A percentile compares a stretch with the other conserved stretches of the same genome.
These are phyloP conservation scores for Microbotryum intermedium DNA, from an alignment of 1,284 basidiomycete species.

Conservation along the genomic window DNA sequence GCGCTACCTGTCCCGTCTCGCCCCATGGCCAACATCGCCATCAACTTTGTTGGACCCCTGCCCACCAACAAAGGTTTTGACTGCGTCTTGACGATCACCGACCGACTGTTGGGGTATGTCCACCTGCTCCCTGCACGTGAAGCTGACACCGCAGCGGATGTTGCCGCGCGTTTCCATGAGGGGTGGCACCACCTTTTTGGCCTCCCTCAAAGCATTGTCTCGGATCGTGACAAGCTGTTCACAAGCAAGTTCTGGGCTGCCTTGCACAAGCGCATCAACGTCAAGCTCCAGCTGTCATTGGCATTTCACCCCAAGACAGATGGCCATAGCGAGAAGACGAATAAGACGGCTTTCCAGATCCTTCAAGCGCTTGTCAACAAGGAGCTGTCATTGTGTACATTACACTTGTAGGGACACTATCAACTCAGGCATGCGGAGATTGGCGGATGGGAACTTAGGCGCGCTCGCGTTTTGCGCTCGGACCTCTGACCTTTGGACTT, in stretches of 20 bases:
- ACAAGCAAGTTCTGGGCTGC: slow-evolving; percentile 31
- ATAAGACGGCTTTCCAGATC: slow-evolving; percentile 11
- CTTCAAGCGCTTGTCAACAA: too few species aligned
- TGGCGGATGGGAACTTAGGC: too few species aligned
- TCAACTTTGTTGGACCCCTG: slow-evolving; percentile 39
- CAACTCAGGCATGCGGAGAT: too few species aligned
- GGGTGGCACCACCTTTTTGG: slow-evolving; percentile 41
- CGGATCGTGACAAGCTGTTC: slow-evolving; percentile 34
- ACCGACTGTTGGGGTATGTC: slow-evolving; percentile 40
- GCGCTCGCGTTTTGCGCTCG: too few species aligned
- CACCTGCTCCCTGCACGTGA: slow-evolving; percentile 37
- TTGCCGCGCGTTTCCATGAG: too few species aligned
- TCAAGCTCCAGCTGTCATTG: slow-evolving; percentile 40
- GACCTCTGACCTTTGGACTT: too few species aligned
- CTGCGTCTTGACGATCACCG: slow-evolving; percentile 41
- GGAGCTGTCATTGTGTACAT: too few species aligned
- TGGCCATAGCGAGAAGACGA: slow-evolving; percentile 24
- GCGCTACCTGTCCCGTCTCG: neutral
- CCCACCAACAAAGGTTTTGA: slow-evolving; percentile 40
- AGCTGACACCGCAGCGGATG: too few species aligned
- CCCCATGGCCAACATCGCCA: slow-evolving; percentile 7
- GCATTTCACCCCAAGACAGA: slow-evolving; percentile 45
- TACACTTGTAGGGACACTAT: too few species aligned
- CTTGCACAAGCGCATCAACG: slow-evolving; percentile 25
- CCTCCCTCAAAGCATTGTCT: slow-evolving; percentile 29